Conservation (phyloP, 495 filamentous ascomycete species). For the Aspergillus heteromorphus region DNA sequence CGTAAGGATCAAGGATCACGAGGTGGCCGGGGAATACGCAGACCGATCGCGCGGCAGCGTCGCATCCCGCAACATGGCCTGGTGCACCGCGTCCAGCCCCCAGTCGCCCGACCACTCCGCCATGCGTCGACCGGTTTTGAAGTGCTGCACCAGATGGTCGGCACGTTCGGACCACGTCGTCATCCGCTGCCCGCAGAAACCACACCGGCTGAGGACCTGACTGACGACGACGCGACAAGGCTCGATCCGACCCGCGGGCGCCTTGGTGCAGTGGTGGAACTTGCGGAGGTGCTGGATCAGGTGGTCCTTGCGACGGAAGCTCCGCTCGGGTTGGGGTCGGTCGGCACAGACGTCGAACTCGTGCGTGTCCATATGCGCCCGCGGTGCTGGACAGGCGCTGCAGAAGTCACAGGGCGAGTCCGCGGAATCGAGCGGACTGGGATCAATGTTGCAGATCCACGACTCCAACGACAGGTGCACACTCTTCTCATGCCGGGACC, state of each 20-base stretch:
- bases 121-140: conserved; percentile 62
- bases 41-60: conserved; percentile 6
- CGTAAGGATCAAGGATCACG: neutral
- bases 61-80: conserved; percentile 57
- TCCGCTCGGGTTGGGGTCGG: conserved; percentile 58
- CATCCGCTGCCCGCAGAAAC: conserved; percentile 60
- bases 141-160: conserved; percentile 65
- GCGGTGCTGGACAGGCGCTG: conserved; percentile 49
- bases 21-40: neutral
- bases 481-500: conserved; percentile 78
- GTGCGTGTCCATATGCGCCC: conserved; percentile 62
- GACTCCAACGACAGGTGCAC: conserved; percentile 71
- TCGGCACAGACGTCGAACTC: conserved; percentile 65
- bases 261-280: conserved; percentile 62
- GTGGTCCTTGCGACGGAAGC: conserved; percentile 82
- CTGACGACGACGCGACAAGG: conserved; percentile 58
- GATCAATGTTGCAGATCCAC: conserved; percentile 56
- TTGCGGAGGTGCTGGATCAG: conserved; percentile 75
- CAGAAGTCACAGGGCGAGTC: conserved; percentile 59
- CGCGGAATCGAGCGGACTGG: neutral
- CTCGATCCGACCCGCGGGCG: conserved; percentile 57
- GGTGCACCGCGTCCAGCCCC: conserved; percentile 58
- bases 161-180: conserved; percentile 57
- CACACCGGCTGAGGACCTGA: conserved; percentile 62
- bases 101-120: conserved; percentile 67